Evolutionary conservation across 164 flowering plant genomes (phyloP), one percentile per base, ranked within the genome.

Genomic region (Vitis riparia): DNA sequence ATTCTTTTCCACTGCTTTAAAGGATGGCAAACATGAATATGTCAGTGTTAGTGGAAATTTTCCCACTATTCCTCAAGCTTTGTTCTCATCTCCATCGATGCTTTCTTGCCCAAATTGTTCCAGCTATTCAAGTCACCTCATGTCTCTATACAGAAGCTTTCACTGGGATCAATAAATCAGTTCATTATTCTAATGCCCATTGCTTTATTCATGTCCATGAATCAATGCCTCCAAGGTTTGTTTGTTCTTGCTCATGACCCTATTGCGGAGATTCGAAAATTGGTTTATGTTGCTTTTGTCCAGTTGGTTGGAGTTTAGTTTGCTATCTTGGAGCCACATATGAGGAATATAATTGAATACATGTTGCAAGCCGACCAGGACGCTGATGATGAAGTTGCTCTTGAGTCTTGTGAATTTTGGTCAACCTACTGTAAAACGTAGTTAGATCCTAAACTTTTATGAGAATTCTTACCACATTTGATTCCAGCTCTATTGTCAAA

Each of bases 371-470:
- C 91, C 49, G 93, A 93, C 78, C 87, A 89, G 84, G 98, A 92
- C 65, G 51, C 71, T 65, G 97, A 92, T 80, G 96, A 92, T 49
- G 98, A 93, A 83, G 98, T 94, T 68, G 87, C 97, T 59, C 97
- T 96, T 71, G 99, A 96, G 85, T 90, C 98, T 61, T 93, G 99
- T 83, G 99, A 96, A 87, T 93, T 96, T n/a, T n/a, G n/a, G n/a
- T n/a, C n/a, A n/a, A n/a, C n/a, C n/a, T n/a, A n/a, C n/a, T n/a
- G n/a, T n/a, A 98, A 96, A 67, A 89, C 97, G 60, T 94, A 91
- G 68, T 70, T 89, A 66, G 91, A 85, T n/a, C 88, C 86, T 50
- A 97, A 89, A 59, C 79, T 78, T 73, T 77, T 96, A 65, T 77
- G 82, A 72, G 97, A 89, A 63, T 89, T 83, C 74, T 76, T 96